Evolutionary conservation across 345 rosid genomes (phyloP).

Genomic region (Mercurialis annua): DNA sequence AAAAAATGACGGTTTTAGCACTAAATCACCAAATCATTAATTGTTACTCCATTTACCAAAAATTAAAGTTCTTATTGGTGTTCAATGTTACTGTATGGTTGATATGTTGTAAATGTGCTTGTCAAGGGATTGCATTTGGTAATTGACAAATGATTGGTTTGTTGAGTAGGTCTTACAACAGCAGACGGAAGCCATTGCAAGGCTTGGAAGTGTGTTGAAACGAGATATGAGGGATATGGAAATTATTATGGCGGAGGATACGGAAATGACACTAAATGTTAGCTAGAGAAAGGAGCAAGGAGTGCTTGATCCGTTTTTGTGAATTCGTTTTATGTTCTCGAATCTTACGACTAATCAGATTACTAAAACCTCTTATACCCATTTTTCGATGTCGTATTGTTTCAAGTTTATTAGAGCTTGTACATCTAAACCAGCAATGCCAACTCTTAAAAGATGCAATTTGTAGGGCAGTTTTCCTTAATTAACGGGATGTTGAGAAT

Average conservation of each 20-base stretch:
- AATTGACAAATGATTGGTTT: not conserved
- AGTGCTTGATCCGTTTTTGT: not conserved
- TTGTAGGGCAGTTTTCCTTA: no score
- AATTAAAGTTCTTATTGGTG: no score
- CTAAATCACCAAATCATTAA: no score
- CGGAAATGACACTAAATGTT: constrained; percentile 42
- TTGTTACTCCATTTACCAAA: no score
- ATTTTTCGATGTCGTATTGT: not conserved
- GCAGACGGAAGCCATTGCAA: constrained; percentile 86
- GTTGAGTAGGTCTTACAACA: constrained; percentile 61
- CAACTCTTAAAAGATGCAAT: no score
- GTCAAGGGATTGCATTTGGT: not conserved
- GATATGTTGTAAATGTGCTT: not conserved
- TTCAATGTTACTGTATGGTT: not conserved
- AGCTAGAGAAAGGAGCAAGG: constrained; percentile 22
- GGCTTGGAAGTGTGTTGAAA: constrained; percentile 75
- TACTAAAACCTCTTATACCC: not conserved
- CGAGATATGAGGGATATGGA: constrained; percentile 80
- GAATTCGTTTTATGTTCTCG: not conserved
- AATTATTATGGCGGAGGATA: constrained; percentile 82
- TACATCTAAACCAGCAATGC: no score
- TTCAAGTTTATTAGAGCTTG: not conserved
- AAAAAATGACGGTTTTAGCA: no score
- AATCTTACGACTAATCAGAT: not conserved
- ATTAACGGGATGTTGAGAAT: not conserved